Conservation (phyloP, 2,329 filamentous ascomycete species). For the Lasiodiplodia hormozganensis region DNA sequence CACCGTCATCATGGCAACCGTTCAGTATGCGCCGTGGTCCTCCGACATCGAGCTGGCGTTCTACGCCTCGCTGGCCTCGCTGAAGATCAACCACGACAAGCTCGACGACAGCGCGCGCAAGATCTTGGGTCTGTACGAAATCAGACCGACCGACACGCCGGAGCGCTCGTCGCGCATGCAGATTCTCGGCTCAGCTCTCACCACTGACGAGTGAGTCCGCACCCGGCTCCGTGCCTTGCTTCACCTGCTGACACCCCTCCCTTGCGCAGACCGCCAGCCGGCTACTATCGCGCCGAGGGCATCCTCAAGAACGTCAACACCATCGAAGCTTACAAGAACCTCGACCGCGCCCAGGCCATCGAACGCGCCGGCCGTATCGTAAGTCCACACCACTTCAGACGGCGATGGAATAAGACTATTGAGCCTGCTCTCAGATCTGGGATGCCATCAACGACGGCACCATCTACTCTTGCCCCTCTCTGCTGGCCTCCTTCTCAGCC, state of each 20-base stretch:
- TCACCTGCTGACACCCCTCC: background rate
- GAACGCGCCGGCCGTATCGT: conserved; percentile 81
- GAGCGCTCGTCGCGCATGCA: conserved; percentile 87
- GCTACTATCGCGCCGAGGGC: conserved; percentile 83
- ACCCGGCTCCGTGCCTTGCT: background rate
- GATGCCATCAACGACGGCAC: conserved; percentile 96
- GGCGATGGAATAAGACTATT: conserved; percentile 19
- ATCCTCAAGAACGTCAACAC: conserved; percentile 97
- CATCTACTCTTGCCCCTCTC: conserved; percentile 92
- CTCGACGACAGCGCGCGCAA: conserved; percentile 91
- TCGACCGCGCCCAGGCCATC: conserved; percentile 80
- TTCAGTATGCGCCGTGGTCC: conserved; percentile 86
- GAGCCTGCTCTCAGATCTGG: conserved; percentile 76
- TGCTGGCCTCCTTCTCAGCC: conserved; percentile 86
- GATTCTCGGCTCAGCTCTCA: conserved; percentile 85
- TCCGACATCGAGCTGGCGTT: conserved; percentile 96
- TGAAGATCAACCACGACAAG: conserved; percentile 96
- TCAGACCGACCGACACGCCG: conserved; percentile 72
- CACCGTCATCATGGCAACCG: conserved; percentile 44
- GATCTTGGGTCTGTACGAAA: conserved; percentile 87
- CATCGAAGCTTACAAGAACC: conserved; percentile 86
- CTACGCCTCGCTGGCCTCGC: conserved; percentile 88
- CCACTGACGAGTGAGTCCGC: conserved; percentile 75
- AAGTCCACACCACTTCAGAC: conserved; percentile 37
- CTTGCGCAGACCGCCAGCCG: conserved; percentile 57